These are phyloP conservation scores for Russula lepida DNA, from an alignment of 768 basidiomycete genomes.

Conservation along the genomic window DNA sequence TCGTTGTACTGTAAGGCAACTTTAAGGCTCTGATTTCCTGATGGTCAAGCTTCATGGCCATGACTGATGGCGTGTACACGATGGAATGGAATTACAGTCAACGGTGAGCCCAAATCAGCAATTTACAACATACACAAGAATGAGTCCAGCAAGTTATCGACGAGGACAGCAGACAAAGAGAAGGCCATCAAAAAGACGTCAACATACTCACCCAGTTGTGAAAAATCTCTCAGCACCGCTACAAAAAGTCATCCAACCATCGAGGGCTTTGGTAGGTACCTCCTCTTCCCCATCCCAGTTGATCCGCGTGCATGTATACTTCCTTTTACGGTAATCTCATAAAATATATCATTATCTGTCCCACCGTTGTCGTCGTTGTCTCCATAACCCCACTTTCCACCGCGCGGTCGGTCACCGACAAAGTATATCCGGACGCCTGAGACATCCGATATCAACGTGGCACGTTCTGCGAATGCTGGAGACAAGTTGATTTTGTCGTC, in stretches of 20 bases:
- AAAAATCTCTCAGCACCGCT: background rate
- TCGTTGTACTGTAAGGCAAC: no score
- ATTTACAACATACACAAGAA: no score
- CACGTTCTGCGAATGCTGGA: background rate
- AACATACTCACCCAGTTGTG: no score
- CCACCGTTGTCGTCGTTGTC: background rate
- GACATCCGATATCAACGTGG: background rate
- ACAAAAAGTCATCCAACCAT: background rate
- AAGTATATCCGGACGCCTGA: conserved; percentile 1
- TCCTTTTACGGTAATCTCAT: background rate
- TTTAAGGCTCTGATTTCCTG: no score
- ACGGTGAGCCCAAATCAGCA: no score
- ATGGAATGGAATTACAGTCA: no score
- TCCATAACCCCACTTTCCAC: background rate
- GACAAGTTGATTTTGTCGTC: background rate
- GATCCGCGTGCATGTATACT: background rate
- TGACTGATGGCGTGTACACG: no score
- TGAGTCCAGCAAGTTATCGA: no score
- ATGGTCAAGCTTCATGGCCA: no score
- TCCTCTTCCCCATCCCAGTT: conserved; percentile 2
- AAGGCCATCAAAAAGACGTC: no score
- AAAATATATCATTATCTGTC: background rate
- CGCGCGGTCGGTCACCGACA: background rate
- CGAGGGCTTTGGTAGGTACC: background rate
- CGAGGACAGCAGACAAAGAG: no score